These are phyloP conservation scores for Penicillium desertorum DNA, from an alignment of 495 filamentous ascomycete species.

Conservation along the genomic window DNA sequence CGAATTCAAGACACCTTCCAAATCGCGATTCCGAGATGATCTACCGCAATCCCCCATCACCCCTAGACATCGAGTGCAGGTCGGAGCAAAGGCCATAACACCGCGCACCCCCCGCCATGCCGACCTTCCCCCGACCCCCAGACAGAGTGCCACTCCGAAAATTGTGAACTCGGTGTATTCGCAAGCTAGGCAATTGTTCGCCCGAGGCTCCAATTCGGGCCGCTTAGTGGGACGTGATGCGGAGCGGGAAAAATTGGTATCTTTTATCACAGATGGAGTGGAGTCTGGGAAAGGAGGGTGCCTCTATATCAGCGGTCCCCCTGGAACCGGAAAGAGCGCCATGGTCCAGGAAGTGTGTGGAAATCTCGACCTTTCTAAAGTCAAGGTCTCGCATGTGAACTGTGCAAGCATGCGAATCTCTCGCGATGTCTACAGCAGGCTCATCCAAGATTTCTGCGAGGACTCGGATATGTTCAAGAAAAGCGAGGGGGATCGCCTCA, in stretches of 20 bases:
- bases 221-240: constrained; percentile 79
- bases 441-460: constrained; percentile 65
- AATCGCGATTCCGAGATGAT: constrained; percentile 65
- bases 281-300: constrained; percentile 68
- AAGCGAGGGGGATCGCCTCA: constrained; percentile 55
- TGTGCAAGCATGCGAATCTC: constrained; percentile 92
- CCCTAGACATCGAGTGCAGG: constrained; percentile 65
- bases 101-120: constrained; percentile 54
- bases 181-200: constrained; percentile 81
- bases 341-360: constrained; percentile 77
- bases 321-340: constrained; percentile 95
- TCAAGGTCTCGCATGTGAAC: constrained; percentile 80
- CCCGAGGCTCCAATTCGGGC: constrained; percentile 70
- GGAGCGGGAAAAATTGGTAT: constrained; percentile 67
- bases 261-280: constrained; percentile 67
- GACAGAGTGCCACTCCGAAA: constrained; percentile 56
- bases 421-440: constrained; percentile 73
- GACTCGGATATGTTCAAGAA: constrained; percentile 56
- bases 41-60: constrained; percentile 64
- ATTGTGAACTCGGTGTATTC: constrained; percentile 73
- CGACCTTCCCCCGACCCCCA: constrained; percentile 52
- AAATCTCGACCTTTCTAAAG: constrained; percentile 47
- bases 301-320: constrained; percentile 92
- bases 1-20: constrained; percentile 57
- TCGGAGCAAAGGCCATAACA: constrained; percentile 63